phyloP scores from a whole-genome alignment of 495 filamentous ascomycete genomes.

The Annulohypoxylon maeteangense region DNA sequence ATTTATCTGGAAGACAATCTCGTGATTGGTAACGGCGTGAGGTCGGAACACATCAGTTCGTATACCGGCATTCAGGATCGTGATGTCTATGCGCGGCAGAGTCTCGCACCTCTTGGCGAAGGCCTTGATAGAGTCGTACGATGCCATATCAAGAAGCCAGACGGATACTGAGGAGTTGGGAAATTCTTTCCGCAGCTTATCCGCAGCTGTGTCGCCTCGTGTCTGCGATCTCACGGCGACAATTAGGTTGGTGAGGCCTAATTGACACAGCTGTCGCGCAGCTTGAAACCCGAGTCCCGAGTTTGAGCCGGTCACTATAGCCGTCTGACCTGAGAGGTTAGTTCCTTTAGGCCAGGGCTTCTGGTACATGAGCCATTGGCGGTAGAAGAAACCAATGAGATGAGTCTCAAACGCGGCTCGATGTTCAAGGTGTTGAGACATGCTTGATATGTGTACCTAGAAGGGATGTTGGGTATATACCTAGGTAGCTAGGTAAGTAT shows the following conservation, averaged over 20 bases:
- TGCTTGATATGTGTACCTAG: constrained; percentile 2
- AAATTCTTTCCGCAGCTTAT: constrained; percentile 49
- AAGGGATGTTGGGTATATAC: no score
- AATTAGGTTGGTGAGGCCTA: constrained; percentile 60
- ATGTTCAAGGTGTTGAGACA: constrained; percentile 40
- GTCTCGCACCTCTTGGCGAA: constrained; percentile 56
- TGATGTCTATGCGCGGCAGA: constrained; percentile 57
- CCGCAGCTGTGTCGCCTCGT: constrained; percentile 57
- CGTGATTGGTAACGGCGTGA: constrained; percentile 56
- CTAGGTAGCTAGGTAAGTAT: neutral
- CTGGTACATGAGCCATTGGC: constrained; percentile 40
- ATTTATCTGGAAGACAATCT: constrained; percentile 54
- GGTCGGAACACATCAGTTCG: constrained; percentile 42
- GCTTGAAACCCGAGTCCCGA: constrained; percentile 66
- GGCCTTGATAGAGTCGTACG: constrained; percentile 55
- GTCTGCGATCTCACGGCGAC: constrained; percentile 62
- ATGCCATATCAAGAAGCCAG: constrained; percentile 63
- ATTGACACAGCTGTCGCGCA: constrained; percentile 58
- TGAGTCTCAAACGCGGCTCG: constrained; percentile 30
- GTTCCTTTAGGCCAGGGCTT: constrained; percentile 39
- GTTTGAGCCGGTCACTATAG: constrained; percentile 66
- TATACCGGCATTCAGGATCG: constrained; percentile 64
- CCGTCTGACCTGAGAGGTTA: constrained; percentile 51
- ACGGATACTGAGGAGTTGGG: constrained; percentile 53
- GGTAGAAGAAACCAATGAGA: constrained; percentile 37